A percentile compares a stretch with the other conserved stretches of the same genome.
Conservation (phyloP, 352 stramenopile species). For the Phytophthora tentaculata region DNA sequence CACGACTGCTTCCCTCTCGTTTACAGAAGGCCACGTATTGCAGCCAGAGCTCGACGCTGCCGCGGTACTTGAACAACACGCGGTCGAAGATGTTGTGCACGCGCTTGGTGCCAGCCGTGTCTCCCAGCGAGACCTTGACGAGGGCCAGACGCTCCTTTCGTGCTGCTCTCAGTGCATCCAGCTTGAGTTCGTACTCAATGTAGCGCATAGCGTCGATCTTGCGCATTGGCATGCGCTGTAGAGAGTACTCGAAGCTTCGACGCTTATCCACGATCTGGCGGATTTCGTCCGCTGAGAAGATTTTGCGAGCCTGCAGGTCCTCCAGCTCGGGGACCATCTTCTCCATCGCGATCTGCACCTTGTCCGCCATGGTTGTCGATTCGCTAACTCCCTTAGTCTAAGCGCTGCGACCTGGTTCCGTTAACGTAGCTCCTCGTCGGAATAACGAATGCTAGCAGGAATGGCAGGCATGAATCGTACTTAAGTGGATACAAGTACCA, state of each 20-base stretch:
- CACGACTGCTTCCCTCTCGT: slow-evolving; percentile 65
- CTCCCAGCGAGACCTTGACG: slow-evolving; percentile 74
- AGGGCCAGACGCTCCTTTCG: slow-evolving; percentile 80
- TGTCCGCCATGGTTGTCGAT: slow-evolving; percentile 86
- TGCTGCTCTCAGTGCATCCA: slow-evolving; percentile 87
- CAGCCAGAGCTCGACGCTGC: slow-evolving; percentile 91
- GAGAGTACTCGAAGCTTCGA: slow-evolving; percentile 93
- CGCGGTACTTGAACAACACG: slow-evolving; percentile 87
- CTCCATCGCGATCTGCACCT: slow-evolving; percentile 93
- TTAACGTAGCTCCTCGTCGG: slow-evolving; percentile 7
- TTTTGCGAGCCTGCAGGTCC: slow-evolving; percentile 87
- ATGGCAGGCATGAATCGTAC: slow-evolving; percentile 29
- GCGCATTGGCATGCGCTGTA: slow-evolving; percentile 87
- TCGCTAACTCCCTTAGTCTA: slow-evolving; percentile 4
- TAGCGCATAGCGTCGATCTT: slow-evolving; percentile 94
- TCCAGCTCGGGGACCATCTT: slow-evolving; percentile 95
- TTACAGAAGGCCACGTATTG: slow-evolving; percentile 92
- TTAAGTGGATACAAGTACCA: slow-evolving; percentile 10
- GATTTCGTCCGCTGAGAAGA: slow-evolving; percentile 91
- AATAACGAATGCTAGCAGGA: not conserved
- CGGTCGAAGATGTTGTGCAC: slow-evolving; percentile 90
- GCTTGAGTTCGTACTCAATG: slow-evolving; percentile 93
- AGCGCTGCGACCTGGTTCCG: not conserved
- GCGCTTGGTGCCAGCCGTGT: slow-evolving; percentile 70
- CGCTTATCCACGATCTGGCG: slow-evolving; percentile 90